Evolutionary conservation across 108 stramenopile genomes (phyloP).

Genomic region (Skeletonema potamos): DNA sequence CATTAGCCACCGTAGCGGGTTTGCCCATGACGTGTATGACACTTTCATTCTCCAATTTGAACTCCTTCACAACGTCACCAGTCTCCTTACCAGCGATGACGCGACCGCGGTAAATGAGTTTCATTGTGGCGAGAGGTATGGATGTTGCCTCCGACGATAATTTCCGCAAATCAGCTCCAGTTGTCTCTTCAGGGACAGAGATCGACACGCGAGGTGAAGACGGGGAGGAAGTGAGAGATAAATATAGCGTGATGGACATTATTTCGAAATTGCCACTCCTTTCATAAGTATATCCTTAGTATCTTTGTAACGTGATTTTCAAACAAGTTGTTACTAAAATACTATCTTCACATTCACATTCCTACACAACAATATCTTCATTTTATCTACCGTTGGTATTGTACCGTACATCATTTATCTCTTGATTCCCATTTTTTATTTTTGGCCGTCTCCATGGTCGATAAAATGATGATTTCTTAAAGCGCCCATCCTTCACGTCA

Average conservation of each 20-base stretch:
- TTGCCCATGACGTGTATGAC: constrained; percentile 90
- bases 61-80: constrained; percentile 55
- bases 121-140: constrained; percentile 61
- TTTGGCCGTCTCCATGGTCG: too few relatives aligned
- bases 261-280: too few relatives aligned
- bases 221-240: constrained; percentile 44
- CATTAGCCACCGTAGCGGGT: constrained; percentile 26
- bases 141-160: constrained; percentile 56
- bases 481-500: background rate
- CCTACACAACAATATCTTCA: too few relatives aligned
- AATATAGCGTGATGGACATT: constrained; percentile 25
- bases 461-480: background rate
- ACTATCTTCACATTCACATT: too few relatives aligned
- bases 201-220: constrained; percentile 38
- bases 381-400: too few relatives aligned
- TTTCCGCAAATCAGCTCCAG: constrained; percentile 47
- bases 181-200: constrained; percentile 16
- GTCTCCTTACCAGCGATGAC: constrained; percentile 62
- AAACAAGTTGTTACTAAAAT: too few relatives aligned
- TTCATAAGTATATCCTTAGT: too few relatives aligned
- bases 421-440: too few relatives aligned
- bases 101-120: constrained; percentile 81
- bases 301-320: too few relatives aligned
- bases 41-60: constrained; percentile 73
- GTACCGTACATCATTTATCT: too few relatives aligned